Evolutionary conservation across 768 basidiomycete species (phyloP).

Genomic region (Tylopilus felleus): DNA sequence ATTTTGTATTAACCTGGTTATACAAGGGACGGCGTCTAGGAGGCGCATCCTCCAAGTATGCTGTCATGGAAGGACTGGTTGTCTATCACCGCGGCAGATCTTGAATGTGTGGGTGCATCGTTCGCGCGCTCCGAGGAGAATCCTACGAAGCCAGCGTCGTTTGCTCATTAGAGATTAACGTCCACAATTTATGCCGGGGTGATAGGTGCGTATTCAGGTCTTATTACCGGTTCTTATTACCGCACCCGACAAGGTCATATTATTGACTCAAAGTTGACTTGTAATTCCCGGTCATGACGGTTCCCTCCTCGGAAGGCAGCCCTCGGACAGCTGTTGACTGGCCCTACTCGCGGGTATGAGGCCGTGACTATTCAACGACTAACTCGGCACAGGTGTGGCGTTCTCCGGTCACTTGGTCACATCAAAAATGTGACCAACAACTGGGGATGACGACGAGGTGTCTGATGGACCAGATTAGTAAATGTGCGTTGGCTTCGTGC

Average conservation of each 20-base stretch:
- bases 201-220: constrained; percentile 8
- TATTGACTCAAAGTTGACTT: not conserved
- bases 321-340: not conserved
- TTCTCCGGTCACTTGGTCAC: constrained; percentile 14
- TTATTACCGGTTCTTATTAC: not conserved
- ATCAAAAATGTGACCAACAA: constrained; percentile 1
- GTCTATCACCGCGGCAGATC: constrained; percentile 29
- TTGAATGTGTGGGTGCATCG: constrained; percentile 1
- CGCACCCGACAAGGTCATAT: constrained; percentile 23
- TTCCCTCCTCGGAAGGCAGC: not conserved
- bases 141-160: constrained; percentile 5
- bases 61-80: constrained; percentile 13
- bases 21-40: constrained; percentile 15
- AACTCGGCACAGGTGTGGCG: constrained; percentile 16
- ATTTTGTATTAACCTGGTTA: constrained; percentile 1
- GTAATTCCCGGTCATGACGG: constrained; percentile 8
- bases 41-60: constrained; percentile 2
- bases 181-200: constrained; percentile 11
- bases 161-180: constrained; percentile 21
- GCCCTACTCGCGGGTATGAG: too few species aligned
- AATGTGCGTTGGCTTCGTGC: constrained; percentile 18
- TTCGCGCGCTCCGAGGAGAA: constrained; percentile 26
- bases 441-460: constrained; percentile 6
- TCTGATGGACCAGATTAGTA: constrained; percentile 17
- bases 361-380: not conserved